Base-by-base conservation (phyloP, 2,329 filamentous ascomycete genomes). In the Colletotrichum simmondsii region DNA sequence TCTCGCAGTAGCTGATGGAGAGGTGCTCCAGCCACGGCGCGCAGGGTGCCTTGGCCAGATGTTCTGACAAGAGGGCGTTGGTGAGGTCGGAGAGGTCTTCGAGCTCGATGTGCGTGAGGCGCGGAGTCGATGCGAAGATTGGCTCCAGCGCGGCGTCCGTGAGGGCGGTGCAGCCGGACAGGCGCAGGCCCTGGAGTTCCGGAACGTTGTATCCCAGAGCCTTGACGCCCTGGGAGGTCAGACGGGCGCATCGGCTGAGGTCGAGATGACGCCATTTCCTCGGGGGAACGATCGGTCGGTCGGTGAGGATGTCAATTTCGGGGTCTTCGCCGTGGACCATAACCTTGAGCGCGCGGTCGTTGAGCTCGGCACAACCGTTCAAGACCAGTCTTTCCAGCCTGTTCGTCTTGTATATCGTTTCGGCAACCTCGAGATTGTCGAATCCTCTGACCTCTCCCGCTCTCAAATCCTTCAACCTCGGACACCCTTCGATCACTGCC, bases 1-100 rank as follows among this genome's bases (percentile, higher is more conserved):
- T 91, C 80, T 97, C 96, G 80, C 97, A 99, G 81, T 95, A 97
- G 78, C 94, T 96, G 76, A 98, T 89, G 66, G 94, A 95, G 6
- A 98, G 88, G 79, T 98, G 95, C 76, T 93, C 88, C 7, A 99
- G 86, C 26, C 84, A 86, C 1, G 88, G 82, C 0, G 92, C 92
- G 79, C 94, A 97, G 0, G 94, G 92, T 0, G 94, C 90, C 77
- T 91, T 92, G 60, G 95, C 92, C 8, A 99, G 86, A 74, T 93
- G 90, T 68, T 95, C 88, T 0, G 88, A 88, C 3, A 98, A 85
- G 1, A 95, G 85, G 4, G 85, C 84, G 79, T 98, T 97, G 22
- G 93, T 95, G 16, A 98, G 84, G 32, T 92, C 87, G 5, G 91
- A 88, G 14, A 98, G 87, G 77, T 98, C 95, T 82, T 99, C 97